These are phyloP conservation scores for Apiospora arundinis DNA, from an alignment of 2,329 filamentous ascomycete genomes.

Conservation along the genomic window DNA sequence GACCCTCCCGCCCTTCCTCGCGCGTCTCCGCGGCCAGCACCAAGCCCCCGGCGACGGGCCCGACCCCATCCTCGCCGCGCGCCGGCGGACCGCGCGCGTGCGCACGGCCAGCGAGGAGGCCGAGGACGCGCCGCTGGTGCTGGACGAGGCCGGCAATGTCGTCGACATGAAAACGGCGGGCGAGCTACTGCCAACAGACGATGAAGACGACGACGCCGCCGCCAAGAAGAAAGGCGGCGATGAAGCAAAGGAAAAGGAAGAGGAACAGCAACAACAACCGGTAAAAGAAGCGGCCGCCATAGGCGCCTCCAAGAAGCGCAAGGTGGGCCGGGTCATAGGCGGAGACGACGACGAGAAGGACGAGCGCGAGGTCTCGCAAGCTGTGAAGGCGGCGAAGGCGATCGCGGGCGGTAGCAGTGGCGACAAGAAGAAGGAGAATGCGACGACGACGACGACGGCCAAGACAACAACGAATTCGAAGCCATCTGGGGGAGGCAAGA, in stretches of 20 bases:
- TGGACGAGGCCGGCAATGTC: constrained; percentile 75
- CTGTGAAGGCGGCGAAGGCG: constrained; percentile 35
- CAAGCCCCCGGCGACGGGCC: constrained; percentile 55
- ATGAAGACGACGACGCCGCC: constrained; percentile 43
- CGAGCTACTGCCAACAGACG: constrained; percentile 34
- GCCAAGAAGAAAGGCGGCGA: constrained; percentile 29
- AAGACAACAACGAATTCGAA: constrained; percentile 28
- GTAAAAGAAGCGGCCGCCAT: constrained; percentile 41
- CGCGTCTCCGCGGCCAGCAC: constrained; percentile 60
- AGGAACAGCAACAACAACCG: constrained; percentile 32
- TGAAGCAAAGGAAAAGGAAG: constrained; percentile 34
- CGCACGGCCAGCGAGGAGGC: constrained; percentile 71
- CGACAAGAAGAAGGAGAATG: constrained; percentile 27
- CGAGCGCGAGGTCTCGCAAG: constrained; percentile 23
- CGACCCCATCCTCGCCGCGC: constrained; percentile 58
- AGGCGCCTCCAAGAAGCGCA: constrained; percentile 60
- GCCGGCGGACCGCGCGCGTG: constrained; percentile 57
- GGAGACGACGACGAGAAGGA: constrained; percentile 37
- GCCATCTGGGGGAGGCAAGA: constrained; percentile 24
- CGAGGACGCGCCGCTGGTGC: constrained; percentile 77
- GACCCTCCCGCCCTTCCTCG: constrained; percentile 66
- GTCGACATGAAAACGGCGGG: constrained; percentile 51
- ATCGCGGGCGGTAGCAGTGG: constrained; percentile 17
- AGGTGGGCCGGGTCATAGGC: constrained; percentile 58
- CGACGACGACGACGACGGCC: constrained; percentile 27